Evolutionary conservation across 768 basidiomycete species (phyloP), one percentile per base, ranked within the genome.

Genomic region (Podaxis mareebaensis): DNA sequence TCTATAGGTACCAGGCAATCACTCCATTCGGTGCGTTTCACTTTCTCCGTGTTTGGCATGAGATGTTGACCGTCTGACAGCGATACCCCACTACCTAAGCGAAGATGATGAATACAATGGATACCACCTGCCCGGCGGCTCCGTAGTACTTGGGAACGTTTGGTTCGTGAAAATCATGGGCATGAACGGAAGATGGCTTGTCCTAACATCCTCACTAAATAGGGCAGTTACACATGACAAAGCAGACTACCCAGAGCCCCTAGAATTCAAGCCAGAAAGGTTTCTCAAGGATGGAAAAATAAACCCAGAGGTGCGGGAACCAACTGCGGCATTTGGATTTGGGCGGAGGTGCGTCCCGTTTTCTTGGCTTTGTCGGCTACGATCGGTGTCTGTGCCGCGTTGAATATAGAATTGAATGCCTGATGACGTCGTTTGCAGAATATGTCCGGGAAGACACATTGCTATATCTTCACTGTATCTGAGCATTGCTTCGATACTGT

Each of bases 181-280:
- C 8, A 28, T 22, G 8, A 51, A 26, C 22, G 12, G 26, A 44
- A 17, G 49, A 12, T 12, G 12, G 7, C 10, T 22, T 4, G 13
- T 8, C 20, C 49, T 24, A 24, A 46, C 44, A 7, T 8, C 7
- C 44, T n/a, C 7, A 46, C n/a, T 20, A 7, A 46, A n/a, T 28
- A 70, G 69, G 69, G 69, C 69, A 6, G 68, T 70, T 38, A 58
- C 65, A 15, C 69, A 70, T 53, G 67, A 70, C 61, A 67, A 68
- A 40, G 63, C 65, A 26, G 67, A 70, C 30, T 70, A 70, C 48
- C 64, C 64, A 38, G 63, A 70, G 22, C 69, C 69, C 3, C 55
- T 66, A 5, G 61, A 52, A 11, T 70, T 70, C 56, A 65, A 60
- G 22, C 69, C 69, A 6, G 69, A 70, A 52, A 58, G 69, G 38